Evolutionary conservation across 2,329 filamentous ascomycete species (phyloP).

Genomic region (Drechslerella coelobrocha): DNA sequence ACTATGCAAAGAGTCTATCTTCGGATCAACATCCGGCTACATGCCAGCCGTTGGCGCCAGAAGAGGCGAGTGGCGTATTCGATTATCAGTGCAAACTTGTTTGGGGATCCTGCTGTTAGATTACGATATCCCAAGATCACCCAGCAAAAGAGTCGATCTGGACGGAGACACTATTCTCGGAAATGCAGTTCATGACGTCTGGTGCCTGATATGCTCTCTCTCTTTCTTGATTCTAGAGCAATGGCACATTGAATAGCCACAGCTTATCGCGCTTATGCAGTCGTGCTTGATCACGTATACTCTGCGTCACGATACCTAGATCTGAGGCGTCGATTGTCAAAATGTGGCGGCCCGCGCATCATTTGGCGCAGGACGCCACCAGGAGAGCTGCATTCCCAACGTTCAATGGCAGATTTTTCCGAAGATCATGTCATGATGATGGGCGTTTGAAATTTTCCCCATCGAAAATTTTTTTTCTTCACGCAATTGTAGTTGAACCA

Average conservation of each 20-base stretch:
- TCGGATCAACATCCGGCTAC: neutral
- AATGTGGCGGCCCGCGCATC: neutral
- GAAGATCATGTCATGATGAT: slow-evolving; percentile 48
- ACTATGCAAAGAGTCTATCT: neutral
- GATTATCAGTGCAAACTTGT: slow-evolving; percentile 16
- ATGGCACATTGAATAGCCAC: slow-evolving; percentile 1
- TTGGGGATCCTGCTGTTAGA: slow-evolving; percentile 2
- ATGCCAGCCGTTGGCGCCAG: too few species aligned
- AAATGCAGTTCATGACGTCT: slow-evolving; percentile 10
- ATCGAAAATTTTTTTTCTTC: neutral
- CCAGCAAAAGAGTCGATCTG: slow-evolving; percentile 14
- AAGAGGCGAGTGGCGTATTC: neutral
- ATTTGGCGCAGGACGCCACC: neutral
- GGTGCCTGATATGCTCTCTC: neutral
- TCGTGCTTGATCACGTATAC: slow-evolving; percentile 32
- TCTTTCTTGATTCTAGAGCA: neutral
- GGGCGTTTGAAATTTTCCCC: slow-evolving; percentile 17
- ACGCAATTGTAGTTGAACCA: neutral
- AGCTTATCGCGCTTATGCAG: neutral
- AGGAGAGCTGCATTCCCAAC: neutral
- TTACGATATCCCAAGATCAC: slow-evolving; percentile 10
- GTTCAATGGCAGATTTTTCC: neutral
- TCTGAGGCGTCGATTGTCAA: neutral
- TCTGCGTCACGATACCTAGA: slow-evolving; percentile 26
- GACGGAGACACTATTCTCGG: neutral